Base-by-base conservation (phyloP, 2,329 filamentous ascomycete species). In the Fusarium marasasianum region DNA sequence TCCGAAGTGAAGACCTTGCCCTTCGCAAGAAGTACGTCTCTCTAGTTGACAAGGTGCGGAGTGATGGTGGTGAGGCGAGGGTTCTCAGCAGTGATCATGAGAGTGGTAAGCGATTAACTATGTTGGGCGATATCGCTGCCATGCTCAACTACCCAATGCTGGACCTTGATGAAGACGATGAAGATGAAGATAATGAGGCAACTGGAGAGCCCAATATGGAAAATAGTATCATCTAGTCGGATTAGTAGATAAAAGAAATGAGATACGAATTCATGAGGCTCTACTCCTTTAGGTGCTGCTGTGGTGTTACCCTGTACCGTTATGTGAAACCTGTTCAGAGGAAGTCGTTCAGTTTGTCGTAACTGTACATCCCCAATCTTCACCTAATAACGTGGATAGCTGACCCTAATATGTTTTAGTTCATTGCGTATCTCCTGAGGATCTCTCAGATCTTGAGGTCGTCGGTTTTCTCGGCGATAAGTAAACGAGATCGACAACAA, bases 41-140 rank as follows among this genome's bases (percentile, higher is more conserved):
- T 14, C 86, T 98, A 51, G 95, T 98, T 8, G 96, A 98, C 81
- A 92, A 91, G 71, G 96, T 98, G n/a, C 91, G 91, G 74, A 91
- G 91, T 7, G 92, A 94, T 73, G 96, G 96, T 10, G 96, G 96
- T 4, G 95, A 98, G 74, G 94, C 94, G 2, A 87, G 94, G 61
- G 90, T 98, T n/a, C 84, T 98, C 35, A 98, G 96, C 82, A 95
- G 93, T 78, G 93, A 97, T 79, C 96, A 98, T 82, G 96, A 98
- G 85, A 98, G 95, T 81, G 96, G 96, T 2, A 92, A 93, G 84
- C 87, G 95, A 68, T 83, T 99, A 20, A 94, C 95, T 75, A 93
- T 91, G 18, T 82, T 98, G 69, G 95, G 96, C 3, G 93, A 95
- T 24, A 92, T 99, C 71, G 96, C 96, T 22, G 95, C 95, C 4